A percentile compares a stretch with the other conserved stretches of the same genome.
These are phyloP conservation scores for Annulohypoxylon maeteangense DNA, from an alignment of 495 filamentous ascomycete genomes.

Conservation along the genomic window DNA sequence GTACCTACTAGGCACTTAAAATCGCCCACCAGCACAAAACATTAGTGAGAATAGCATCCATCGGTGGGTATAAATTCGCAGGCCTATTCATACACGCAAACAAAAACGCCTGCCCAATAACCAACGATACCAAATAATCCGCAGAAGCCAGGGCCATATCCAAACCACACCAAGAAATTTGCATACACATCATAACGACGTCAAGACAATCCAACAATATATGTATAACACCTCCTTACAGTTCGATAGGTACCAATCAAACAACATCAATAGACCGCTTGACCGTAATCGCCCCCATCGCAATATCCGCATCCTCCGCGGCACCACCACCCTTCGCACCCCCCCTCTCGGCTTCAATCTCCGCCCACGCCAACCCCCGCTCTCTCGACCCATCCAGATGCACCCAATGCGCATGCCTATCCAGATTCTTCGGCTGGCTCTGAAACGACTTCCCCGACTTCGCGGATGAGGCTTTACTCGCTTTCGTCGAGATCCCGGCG, in stretches of 20 bases:
- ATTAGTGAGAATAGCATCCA: not conserved
- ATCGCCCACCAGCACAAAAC: too few species aligned
- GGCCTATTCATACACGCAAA: not conserved
- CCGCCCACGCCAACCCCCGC: not conserved
- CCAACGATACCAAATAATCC: not conserved
- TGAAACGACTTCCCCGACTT: not conserved
- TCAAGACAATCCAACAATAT: too few species aligned
- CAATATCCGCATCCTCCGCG: not conserved
- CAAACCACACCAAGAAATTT: not conserved
- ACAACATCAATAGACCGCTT: not conserved
- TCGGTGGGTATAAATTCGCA: not conserved
- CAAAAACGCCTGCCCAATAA: not conserved
- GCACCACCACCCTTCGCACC: not conserved
- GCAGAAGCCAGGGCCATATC: not conserved
- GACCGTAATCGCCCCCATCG: not conserved
- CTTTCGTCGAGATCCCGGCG: not conserved
- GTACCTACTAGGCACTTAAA: too few species aligned
- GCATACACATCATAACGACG: not conserved
- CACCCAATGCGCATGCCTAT: conserved; percentile 5
- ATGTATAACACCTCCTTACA: too few species aligned
- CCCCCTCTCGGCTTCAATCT: not conserved
- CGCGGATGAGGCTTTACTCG: not conserved
- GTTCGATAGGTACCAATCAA: too few species aligned
- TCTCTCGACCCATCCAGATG: conserved; percentile 1
- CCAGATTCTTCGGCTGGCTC: conserved; percentile 2